Conservation (phyloP, 306 rosid species). For the Astragalus glycyphyllos region DNA sequence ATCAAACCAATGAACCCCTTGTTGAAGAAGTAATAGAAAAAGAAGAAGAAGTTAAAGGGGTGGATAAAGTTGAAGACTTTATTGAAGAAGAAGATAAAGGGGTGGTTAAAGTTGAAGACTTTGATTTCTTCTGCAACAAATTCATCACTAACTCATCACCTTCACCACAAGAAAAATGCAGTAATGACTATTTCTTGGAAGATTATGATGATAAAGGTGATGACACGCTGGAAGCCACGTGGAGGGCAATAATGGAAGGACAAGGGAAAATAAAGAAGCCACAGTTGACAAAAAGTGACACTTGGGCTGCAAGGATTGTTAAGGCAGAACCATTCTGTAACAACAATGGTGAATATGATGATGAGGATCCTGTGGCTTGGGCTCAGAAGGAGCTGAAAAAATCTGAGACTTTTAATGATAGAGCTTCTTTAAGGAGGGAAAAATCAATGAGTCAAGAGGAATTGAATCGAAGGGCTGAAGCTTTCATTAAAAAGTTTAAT, state of each 20-base stretch:
- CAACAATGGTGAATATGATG: conserved; percentile 5
- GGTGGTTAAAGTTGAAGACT: conserved; percentile 19
- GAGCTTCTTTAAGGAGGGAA: conserved; percentile 61
- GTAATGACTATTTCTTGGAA: conserved; percentile 25
- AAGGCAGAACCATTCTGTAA: conserved; percentile 47
- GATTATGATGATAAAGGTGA: conserved; percentile 40
- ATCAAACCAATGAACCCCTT: conserved; percentile 34
- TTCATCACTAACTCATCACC: conserved; percentile 33
- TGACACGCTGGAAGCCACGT: conserved; percentile 55
- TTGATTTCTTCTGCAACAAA: conserved; percentile 35
- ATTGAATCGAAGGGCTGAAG: conserved; percentile 66
- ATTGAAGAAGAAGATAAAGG: conserved; percentile 26
- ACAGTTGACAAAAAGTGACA: conserved; percentile 54
- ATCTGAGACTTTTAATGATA: conserved; percentile 69
- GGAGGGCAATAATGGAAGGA: conserved; percentile 57
- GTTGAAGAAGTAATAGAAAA: conserved; percentile 34
- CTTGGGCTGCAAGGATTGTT: conserved; percentile 52
- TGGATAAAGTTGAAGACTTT: neutral
- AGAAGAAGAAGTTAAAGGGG: neutral
- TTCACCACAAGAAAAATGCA: conserved; percentile 44
- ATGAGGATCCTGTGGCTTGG: conserved; percentile 67
- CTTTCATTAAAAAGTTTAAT: conserved; percentile 67
- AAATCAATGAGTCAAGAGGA: conserved; percentile 80
- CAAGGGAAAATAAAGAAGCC: conserved; percentile 43
- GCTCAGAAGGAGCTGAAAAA: conserved; percentile 66